Conservation (phyloP, 176 grass and related monocot species). For the Cocos nucifera region DNA sequence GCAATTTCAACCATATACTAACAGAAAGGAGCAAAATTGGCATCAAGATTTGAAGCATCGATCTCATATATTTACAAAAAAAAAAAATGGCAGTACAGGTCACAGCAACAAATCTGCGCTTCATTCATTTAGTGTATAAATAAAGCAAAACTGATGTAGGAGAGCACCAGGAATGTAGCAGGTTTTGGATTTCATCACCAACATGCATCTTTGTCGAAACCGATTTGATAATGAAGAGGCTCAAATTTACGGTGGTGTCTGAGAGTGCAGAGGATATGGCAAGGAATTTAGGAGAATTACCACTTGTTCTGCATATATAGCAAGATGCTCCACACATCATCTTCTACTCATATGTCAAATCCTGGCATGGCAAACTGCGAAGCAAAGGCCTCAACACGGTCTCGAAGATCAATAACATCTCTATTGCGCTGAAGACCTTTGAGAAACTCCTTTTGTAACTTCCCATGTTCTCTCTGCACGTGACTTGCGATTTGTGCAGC, state of each 20-base stretch:
- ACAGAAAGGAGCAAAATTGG: not conserved
- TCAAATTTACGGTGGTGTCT: too few relatives aligned
- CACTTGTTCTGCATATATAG: too few relatives aligned
- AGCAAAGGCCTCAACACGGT: constrained; percentile 63
- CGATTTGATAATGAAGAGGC: too few relatives aligned
- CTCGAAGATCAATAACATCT: constrained; percentile 61
- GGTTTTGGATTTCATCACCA: too few relatives aligned
- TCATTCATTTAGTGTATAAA: not conserved
- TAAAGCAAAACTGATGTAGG: not conserved
- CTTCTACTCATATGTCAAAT: constrained; percentile 56
- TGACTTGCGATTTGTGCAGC: constrained; percentile 69
- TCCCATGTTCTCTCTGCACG: constrained; percentile 69
- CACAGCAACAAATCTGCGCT: not conserved
- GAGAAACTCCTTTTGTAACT: constrained; percentile 69
- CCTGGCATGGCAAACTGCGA: constrained; percentile 84
- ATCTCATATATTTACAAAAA: constrained; percentile 2
- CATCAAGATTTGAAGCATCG: not conserved
- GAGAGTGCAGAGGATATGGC: too few relatives aligned
- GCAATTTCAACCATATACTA: too few relatives aligned
- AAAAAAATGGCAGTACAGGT: not conserved
- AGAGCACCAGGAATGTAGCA: not conserved
- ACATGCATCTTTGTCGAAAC: too few relatives aligned
- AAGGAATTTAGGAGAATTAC: not conserved
- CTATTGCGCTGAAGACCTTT: constrained; percentile 64
- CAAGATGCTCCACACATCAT: not conserved